phyloP scores from a whole-genome alignment of 352 stramenopile species.

The Pythium periplocum region DNA sequence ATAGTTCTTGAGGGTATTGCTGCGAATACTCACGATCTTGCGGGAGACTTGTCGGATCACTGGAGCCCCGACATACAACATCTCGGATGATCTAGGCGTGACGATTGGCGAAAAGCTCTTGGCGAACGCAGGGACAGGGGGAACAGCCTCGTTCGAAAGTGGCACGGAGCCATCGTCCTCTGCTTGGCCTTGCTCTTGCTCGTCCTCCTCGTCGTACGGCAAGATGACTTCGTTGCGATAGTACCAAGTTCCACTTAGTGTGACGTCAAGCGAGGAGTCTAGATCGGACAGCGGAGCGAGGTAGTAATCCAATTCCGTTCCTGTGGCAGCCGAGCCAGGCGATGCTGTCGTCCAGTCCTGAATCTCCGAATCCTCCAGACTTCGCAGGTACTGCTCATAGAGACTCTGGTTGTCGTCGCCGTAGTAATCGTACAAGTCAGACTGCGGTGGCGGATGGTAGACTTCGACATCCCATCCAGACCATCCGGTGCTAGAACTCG shows the following conservation, averaged over 20 bases:
- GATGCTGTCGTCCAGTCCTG: constrained; percentile 20
- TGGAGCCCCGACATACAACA: neutral
- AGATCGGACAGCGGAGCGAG: no score
- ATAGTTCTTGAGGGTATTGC: constrained; percentile 26
- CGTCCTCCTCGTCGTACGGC: constrained; percentile 13
- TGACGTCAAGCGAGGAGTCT: no score
- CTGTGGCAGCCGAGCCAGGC: neutral
- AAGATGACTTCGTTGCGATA: constrained; percentile 21
- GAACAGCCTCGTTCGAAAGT: no score
- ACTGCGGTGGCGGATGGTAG: constrained; percentile 20
- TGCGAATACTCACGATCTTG: constrained; percentile 58
- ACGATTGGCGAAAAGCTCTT: neutral
- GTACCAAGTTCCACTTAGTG: constrained; percentile 14
- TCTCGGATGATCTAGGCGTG: neutral
- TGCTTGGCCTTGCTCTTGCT: neutral
- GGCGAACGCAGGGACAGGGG: no score
- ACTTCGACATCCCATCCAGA: constrained; percentile 12
- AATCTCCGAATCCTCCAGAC: no score
- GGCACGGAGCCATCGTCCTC: no score
- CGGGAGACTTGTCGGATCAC: constrained; percentile 14
- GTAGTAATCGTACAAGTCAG: constrained; percentile 9
- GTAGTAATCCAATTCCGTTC: no score
- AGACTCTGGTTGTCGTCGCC: neutral
- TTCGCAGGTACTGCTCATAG: constrained; percentile 33
- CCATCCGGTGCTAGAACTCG: constrained; percentile 21